Base-by-base conservation (phyloP, 371 early-diverging fungal species). In the Coemansia sp. region DNA sequence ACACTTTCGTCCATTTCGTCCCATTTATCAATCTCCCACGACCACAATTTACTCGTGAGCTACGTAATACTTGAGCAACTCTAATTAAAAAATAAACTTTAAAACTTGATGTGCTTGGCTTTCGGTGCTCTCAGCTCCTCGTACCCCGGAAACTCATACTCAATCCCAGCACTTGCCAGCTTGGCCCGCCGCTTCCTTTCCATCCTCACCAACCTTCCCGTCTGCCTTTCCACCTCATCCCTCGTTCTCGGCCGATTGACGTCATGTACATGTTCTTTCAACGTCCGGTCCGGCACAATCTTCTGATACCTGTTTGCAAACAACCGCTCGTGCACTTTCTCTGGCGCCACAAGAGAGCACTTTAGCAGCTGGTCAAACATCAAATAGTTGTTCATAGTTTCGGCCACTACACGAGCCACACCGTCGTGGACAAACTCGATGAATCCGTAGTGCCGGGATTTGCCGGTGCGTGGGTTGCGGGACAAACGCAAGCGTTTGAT, bases 371-470 rank as follows among this genome's bases (percentile, higher is more conserved):
- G 91, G 59, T 87, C 89, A 68, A 85, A 89, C 70, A 98, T 74
- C 63, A 96, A 79, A 76, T 98, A 97, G 84, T 94, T 95, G 82
- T 98, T 66, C 98, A 98, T 97, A 6, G 98, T 96, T 42, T 93
- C 91, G 5, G 92, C 92, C 4, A 92, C 98, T 63, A 95, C 92
- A 56, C 87, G 70, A 29, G 98, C 98, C 6, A 94, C 95, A 47
- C 90, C 88, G 16, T 69, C 78, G 13, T 85, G 79, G 10, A 78
- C 81, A 69, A 96, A 98, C 77, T 95, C 92, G 66, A 98, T 89
- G 67, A 94, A 97, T 5, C 89, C 98, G 74, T 87, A 95, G 77
- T 97, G 96, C 82, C 89, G 92, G 27, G 94, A 90, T 31, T 72
- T 69, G 18, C 95, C 95, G 11, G 97, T 95, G 84, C 89, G 91